These are phyloP conservation scores for Hericium coralloides DNA, from an alignment of 768 basidiomycete species.

Conservation along the genomic window DNA sequence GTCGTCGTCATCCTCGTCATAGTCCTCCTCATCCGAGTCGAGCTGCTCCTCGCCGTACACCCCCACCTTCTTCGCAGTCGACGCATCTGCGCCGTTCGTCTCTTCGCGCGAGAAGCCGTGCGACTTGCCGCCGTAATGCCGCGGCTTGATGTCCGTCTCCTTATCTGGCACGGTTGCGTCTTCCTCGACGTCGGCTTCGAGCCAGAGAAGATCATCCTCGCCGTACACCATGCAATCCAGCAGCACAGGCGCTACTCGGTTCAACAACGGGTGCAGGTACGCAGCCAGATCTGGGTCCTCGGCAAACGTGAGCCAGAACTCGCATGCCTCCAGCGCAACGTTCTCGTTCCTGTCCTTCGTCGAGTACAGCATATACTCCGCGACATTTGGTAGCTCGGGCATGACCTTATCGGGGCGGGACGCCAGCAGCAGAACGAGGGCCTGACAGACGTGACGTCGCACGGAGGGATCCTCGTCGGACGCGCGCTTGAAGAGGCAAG, in stretches of 20 bases:
- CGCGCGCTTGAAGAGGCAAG: conserved; percentile 88
- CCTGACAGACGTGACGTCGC: conserved; percentile 92
- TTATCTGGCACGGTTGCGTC: conserved; percentile 84
- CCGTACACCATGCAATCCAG: conserved; percentile 97
- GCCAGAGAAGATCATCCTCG: conserved; percentile 91
- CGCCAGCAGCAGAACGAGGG: conserved; percentile 86
- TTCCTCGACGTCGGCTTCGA: conserved; percentile 87
- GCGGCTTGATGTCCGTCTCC: conserved; percentile 93
- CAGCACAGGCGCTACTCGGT: conserved; percentile 90
- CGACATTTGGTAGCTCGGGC: conserved; percentile 91
- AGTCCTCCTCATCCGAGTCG: conserved; percentile 77
- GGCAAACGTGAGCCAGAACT: conserved; percentile 99
- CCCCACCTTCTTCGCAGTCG: conserved; percentile 27
- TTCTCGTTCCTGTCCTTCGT: conserved; percentile 97
- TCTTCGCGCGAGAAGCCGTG: conserved; percentile 76
- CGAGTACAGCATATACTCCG: conserved; percentile 98
- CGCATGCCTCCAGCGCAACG: conserved; percentile 95
- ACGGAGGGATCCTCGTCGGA: conserved; percentile 92
- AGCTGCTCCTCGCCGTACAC: conserved; percentile 77
- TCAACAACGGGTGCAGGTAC: conserved; percentile 78
- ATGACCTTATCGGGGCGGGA: conserved; percentile 93
- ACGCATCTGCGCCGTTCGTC: conserved; percentile 21
- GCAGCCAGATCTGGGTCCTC: conserved; percentile 85
- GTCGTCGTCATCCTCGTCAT: conserved; percentile 81
- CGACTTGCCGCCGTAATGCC: conserved; percentile 78